Evolutionary conservation across 1,139 yeast species (phyloP).

Genomic region (Debaryomycetaceae sp.): DNA sequence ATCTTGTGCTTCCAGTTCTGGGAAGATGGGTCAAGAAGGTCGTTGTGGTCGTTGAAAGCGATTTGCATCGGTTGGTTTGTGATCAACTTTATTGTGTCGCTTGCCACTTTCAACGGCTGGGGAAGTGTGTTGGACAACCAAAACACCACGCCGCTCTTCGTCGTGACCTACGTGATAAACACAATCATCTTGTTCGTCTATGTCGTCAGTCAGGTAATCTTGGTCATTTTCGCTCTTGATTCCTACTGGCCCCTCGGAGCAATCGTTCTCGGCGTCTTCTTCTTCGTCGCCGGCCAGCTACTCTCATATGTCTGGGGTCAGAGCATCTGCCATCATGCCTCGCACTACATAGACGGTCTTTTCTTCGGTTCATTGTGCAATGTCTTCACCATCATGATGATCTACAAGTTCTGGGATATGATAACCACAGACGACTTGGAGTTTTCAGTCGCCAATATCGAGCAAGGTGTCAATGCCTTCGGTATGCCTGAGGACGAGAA

Average conservation of each 20-base stretch:
- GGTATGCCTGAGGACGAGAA: slow-evolving; percentile 32
- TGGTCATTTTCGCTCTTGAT: slow-evolving; percentile 64
- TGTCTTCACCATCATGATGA: slow-evolving; percentile 85
- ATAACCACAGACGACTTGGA: slow-evolving; percentile 95
- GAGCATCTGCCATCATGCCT: slow-evolving; percentile 63
- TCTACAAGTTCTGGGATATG: slow-evolving; percentile 95
- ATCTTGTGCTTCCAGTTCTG: slow-evolving; percentile 81
- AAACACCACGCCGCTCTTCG: slow-evolving; percentile 63
- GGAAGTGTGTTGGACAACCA: slow-evolving; percentile 35
- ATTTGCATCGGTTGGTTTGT: slow-evolving; percentile 52
- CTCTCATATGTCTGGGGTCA: slow-evolving; percentile 66
- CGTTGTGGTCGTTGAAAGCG: slow-evolving; percentile 57
- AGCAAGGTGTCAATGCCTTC: slow-evolving; percentile 37
- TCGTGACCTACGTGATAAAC: slow-evolving; percentile 67
- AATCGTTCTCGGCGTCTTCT: slow-evolving; percentile 60
- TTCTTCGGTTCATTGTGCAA: slow-evolving; percentile 82
- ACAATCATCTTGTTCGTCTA: slow-evolving; percentile 63
- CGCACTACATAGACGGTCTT: slow-evolving; percentile 87
- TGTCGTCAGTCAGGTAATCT: slow-evolving; percentile 64
- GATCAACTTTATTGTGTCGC: slow-evolving; percentile 61
- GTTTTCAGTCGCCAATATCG: slow-evolving; percentile 65
- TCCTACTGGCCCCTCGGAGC: slow-evolving; percentile 91
- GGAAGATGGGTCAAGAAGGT: slow-evolving; percentile 82
- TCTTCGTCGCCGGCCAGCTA: slow-evolving; percentile 80
- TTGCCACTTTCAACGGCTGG: slow-evolving; percentile 77